Conservation (phyloP, 805 yeast species). For the Starmera caribaea region DNA sequence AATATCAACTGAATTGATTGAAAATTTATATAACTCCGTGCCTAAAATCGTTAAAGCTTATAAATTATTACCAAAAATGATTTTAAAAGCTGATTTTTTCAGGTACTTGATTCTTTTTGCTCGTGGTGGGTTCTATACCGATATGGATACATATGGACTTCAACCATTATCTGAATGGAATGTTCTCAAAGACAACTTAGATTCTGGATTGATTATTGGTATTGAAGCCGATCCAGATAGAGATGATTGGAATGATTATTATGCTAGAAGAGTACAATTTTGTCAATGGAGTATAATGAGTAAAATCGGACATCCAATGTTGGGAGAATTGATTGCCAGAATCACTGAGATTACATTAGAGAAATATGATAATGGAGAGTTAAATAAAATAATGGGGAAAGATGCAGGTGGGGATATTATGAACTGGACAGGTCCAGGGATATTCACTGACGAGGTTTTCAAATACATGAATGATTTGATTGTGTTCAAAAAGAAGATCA, state of each 20-base stretch:
- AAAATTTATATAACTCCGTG: constrained; percentile 50
- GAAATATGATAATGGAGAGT: constrained; percentile 35
- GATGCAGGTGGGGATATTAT: constrained; percentile 70
- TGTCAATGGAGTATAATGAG: constrained; percentile 96
- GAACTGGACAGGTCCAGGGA: constrained; percentile 97
- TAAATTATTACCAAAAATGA: constrained; percentile 63
- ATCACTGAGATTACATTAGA: constrained; percentile 69
- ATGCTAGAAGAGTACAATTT: constrained; percentile 86
- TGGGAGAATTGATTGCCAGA: constrained; percentile 68
- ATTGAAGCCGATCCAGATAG: constrained; percentile 97
- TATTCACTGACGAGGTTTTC: constrained; percentile 83
- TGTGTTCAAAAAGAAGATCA: constrained; percentile 2
- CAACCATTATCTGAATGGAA: constrained; percentile 69
- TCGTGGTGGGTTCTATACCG: constrained; percentile 88
- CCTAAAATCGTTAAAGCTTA: constrained; percentile 78
- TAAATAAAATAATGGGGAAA: constrained; percentile 41
- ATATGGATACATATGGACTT: constrained; percentile 74
- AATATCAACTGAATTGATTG: constrained; percentile 44
- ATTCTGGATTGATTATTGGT: constrained; percentile 78
- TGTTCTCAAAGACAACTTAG: constrained; percentile 9
- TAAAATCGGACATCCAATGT: constrained; percentile 84
- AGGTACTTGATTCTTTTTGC: constrained; percentile 81
- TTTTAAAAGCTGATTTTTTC: constrained; percentile 89
- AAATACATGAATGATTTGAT: constrained; percentile 63
- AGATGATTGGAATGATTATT: constrained; percentile 89